phyloP scores from a whole-genome alignment of 495 filamentous ascomycete genomes.

The Venustampulla echinocandica region DNA sequence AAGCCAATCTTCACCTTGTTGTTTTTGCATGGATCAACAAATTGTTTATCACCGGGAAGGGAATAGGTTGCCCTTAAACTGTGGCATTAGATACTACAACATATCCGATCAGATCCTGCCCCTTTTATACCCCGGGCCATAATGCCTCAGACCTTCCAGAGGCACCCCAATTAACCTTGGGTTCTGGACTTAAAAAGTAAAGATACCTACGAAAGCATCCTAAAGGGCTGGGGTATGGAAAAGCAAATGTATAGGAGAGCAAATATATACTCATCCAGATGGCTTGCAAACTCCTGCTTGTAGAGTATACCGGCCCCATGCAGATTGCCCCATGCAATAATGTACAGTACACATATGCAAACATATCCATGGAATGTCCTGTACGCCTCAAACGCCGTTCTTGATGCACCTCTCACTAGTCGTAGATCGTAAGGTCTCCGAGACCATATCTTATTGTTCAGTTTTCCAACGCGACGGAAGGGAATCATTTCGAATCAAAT shows the following conservation, averaged over 20 bases:
- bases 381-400: constrained; percentile 19
- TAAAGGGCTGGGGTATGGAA: constrained; percentile 15
- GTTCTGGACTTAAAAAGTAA: constrained; percentile 2
- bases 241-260: constrained; percentile 18
- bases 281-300: constrained; percentile 15
- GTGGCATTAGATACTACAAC: background rate
- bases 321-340: constrained; percentile 12
- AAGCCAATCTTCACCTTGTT: too few species aligned
- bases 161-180: background rate
- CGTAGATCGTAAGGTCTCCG: constrained; percentile 19
- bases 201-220: constrained; percentile 13
- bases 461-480: background rate
- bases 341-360: constrained; percentile 7
- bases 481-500: constrained; percentile 21
- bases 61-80: background rate
- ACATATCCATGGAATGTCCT: constrained; percentile 3
- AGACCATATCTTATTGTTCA: background rate
- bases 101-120: background rate
- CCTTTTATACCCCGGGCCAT: background rate
- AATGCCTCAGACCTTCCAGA: background rate
- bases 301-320: constrained; percentile 17
- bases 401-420: constrained; percentile 12
- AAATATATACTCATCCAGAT: constrained; percentile 8
- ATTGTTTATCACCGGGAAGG: too few species aligned
- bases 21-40: too few species aligned